Percentiles rank a stretch among this genome's conserved stretches.
Evolutionary conservation across 2,329 filamentous ascomycete genomes (phyloP).

Genomic region (Dactylellina leptospora): DNA sequence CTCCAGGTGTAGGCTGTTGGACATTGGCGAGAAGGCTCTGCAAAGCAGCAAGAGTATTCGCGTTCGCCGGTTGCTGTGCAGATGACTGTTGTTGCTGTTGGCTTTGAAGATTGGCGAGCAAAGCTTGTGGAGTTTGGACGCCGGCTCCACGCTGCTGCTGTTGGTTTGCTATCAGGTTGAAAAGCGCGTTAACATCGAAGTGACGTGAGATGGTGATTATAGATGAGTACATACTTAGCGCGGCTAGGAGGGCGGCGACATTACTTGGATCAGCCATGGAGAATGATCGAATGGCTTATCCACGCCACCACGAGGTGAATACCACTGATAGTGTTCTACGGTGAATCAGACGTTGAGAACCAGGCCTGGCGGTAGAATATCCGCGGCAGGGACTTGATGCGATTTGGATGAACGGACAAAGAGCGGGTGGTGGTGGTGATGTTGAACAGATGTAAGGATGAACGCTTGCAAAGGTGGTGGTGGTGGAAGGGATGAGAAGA

Average conservation of each 20-base stretch:
- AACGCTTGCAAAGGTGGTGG: not conserved
- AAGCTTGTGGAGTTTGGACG: constrained; percentile 34
- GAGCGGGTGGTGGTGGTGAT: not conserved
- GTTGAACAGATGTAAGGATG: too few species aligned
- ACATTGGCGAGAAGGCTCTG: constrained; percentile 42
- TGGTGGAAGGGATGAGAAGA: not conserved
- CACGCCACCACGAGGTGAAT: not conserved
- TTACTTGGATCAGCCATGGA: constrained; percentile 57
- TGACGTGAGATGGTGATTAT: not conserved
- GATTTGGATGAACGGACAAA: not conserved
- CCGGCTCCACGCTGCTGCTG: constrained; percentile 51
- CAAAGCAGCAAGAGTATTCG: constrained; percentile 33
- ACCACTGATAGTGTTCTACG: constrained; percentile 6
- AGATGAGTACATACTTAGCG: constrained; percentile 54
- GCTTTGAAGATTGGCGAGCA: constrained; percentile 27
- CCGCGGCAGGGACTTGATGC: not conserved
- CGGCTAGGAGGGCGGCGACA: constrained; percentile 57
- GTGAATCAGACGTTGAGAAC: constrained; percentile 23
- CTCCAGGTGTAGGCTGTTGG: constrained; percentile 34
- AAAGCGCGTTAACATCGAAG: not conserved
- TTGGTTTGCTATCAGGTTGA: constrained; percentile 31
- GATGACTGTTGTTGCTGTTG: constrained; percentile 40
- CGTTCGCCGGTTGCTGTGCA: constrained; percentile 25
- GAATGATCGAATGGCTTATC: constrained; percentile 22
- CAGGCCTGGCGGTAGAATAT: constrained; percentile 1